A percentile compares a stretch with the other conserved stretches of the same genome.
phyloP scores from a whole-genome alignment of 2,329 filamentous ascomycete species.

The Diaporthe aspalathi region DNA sequence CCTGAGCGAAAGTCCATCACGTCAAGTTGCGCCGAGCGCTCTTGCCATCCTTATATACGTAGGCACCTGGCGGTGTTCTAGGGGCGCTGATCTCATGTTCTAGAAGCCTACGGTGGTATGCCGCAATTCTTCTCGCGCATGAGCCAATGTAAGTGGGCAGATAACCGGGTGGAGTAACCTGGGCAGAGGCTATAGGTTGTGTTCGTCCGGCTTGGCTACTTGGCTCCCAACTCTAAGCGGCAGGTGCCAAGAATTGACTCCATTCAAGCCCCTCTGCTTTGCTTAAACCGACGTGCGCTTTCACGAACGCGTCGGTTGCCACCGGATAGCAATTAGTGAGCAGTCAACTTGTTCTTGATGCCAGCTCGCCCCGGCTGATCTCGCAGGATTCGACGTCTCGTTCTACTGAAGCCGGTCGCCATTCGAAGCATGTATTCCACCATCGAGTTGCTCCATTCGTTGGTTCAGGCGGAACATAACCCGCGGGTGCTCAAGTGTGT shows the following conservation, averaged over 20 bases:
- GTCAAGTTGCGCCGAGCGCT: not conserved
- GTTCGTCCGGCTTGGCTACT: conserved; percentile 9
- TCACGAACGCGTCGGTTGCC: not conserved
- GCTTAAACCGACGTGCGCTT: not conserved
- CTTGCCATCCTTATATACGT: not conserved
- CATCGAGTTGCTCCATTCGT: not conserved
- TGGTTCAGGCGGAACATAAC: no score
- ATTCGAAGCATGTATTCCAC: not conserved
- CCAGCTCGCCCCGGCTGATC: not conserved
- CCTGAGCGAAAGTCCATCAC: not conserved
- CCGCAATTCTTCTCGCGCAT: conserved; percentile 3
- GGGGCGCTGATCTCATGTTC: not conserved
- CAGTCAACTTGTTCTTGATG: not conserved
- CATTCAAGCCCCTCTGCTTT: not conserved
- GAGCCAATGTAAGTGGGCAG: conserved; percentile 21
- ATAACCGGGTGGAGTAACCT: conserved; percentile 4
- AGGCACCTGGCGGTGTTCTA: no score
- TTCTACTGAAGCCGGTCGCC: not conserved
- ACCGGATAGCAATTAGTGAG: not conserved
- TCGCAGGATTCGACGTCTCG: no score
- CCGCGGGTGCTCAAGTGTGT: no score
- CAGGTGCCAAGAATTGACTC: conserved; percentile 19
- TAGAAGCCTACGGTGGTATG: not conserved
- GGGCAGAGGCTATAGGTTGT: not conserved
- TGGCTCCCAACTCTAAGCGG: conserved; percentile 20